phyloP scores from a whole-genome alignment of 768 basidiomycete species.

The Lentinula sp. region DNA sequence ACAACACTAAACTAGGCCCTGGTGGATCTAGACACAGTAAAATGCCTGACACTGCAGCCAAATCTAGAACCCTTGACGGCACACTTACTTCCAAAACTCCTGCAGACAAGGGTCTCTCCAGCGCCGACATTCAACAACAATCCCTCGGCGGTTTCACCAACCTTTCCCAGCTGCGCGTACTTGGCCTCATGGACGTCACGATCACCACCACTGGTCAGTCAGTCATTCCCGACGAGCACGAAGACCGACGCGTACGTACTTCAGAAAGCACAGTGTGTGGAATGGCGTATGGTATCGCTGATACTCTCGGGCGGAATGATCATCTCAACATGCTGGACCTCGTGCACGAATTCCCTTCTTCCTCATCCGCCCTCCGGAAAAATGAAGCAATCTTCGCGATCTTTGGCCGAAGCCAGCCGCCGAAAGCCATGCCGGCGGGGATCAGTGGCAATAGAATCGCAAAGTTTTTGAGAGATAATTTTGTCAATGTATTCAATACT shows the following conservation, averaged over 20 bases:
- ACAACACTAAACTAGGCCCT: constrained; percentile 29
- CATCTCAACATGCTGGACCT: constrained; percentile 88
- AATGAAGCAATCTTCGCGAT: constrained; percentile 93
- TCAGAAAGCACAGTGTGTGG: constrained; percentile 83
- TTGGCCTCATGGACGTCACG: constrained; percentile 97
- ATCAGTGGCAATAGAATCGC: constrained; percentile 63
- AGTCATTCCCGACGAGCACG: constrained; percentile 77
- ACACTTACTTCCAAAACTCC: neutral
- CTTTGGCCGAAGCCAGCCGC: constrained; percentile 74
- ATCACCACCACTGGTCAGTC: constrained; percentile 57
- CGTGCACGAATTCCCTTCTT: constrained; percentile 72
- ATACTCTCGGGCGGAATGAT: constrained; percentile 77
- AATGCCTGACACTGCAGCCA: neutral
- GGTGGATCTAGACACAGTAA: constrained; percentile 17
- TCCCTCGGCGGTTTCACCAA: constrained; percentile 79
- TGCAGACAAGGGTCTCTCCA: neutral
- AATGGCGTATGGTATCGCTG: constrained; percentile 96
- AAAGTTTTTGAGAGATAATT: constrained; percentile 81
- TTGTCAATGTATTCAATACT: constrained; percentile 52
- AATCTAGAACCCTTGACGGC: neutral
- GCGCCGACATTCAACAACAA: constrained; percentile 19
- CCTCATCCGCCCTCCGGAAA: constrained; percentile 31
- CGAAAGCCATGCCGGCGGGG: constrained; percentile 32
- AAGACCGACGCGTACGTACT: constrained; percentile 87
- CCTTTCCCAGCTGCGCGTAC: constrained; percentile 78